phyloP scores from a whole-genome alignment of 1,284 basidiomycete genomes.

The Naganishia sp. region DNA sequence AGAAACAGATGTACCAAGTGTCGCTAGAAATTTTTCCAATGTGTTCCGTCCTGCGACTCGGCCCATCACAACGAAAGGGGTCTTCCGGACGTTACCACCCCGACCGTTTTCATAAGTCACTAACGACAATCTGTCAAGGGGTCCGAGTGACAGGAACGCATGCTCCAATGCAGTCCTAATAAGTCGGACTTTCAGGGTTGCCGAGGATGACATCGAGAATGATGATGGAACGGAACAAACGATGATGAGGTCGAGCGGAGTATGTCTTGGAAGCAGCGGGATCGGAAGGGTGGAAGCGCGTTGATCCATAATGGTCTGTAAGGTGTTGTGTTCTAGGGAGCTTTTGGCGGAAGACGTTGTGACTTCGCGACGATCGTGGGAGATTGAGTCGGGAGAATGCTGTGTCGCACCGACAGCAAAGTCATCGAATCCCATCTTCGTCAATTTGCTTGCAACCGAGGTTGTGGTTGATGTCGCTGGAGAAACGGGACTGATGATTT shows the following conservation, averaged over 20 bases:
- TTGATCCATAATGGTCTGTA: not conserved
- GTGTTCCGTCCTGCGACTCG: conserved; percentile 67
- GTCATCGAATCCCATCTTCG: conserved; percentile 32
- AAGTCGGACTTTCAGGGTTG: conserved; percentile 78
- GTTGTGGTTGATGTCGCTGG: conserved; percentile 34
- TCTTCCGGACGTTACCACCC: conserved; percentile 76
- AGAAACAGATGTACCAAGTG: conserved; percentile 57
- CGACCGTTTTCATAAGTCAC: conserved; percentile 82
- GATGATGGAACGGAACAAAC: conserved; percentile 83
- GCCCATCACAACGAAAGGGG: conserved; percentile 78
- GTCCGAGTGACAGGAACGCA: conserved; percentile 69
- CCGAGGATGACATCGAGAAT: conserved; percentile 74
- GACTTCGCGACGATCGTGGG: not conserved
- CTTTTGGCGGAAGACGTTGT: not conserved
- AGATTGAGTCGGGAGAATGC: not conserved
- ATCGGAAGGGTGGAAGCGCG: not conserved
- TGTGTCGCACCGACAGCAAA: conserved; percentile 12
- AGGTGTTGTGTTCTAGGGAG: not conserved
- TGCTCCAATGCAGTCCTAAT: conserved; percentile 84
- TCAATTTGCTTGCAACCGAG: conserved; percentile 28
- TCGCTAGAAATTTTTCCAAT: conserved; percentile 74
- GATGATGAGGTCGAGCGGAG: conserved; percentile 86
- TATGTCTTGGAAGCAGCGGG: conserved; percentile 70
- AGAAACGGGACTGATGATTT: conserved; percentile 12
- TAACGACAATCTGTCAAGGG: conserved; percentile 75